Percentiles rank a stretch among this genome's conserved stretches.
These are phyloP conservation scores for Diutina catenulata DNA, from an alignment of 1,139 yeast genomes.

Conservation along the genomic window DNA sequence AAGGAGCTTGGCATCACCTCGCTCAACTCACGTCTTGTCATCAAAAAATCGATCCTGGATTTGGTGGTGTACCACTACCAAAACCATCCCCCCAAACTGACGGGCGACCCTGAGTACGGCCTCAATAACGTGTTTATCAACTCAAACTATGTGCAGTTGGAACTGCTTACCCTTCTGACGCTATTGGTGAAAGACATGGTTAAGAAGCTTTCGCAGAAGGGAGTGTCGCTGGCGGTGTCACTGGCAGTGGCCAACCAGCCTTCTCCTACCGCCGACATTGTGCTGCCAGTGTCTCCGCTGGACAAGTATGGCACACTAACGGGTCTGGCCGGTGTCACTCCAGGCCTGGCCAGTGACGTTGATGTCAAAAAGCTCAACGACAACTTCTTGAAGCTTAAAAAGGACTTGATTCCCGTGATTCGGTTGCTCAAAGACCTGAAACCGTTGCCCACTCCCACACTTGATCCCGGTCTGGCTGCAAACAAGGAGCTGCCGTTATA, in stretches of 20 bases:
- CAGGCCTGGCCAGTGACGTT: too few relatives aligned
- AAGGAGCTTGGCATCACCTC: constrained; percentile 42
- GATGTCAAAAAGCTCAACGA: constrained; percentile 33
- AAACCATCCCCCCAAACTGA: constrained; percentile 18
- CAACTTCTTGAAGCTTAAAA: constrained; percentile 36
- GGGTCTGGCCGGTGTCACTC: too few relatives aligned
- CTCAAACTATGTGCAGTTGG: constrained; percentile 24
- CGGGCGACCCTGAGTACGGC: constrained; percentile 20
- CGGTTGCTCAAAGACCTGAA: constrained; percentile 41
- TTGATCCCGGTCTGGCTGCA: constrained; percentile 14
- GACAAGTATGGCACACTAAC: constrained; percentile 6
- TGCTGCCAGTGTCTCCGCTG: neutral
- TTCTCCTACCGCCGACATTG: neutral
- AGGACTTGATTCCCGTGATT: constrained; percentile 42
- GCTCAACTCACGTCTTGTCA: constrained; percentile 29
- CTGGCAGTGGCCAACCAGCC: constrained; percentile 14
- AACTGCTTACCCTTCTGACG: constrained; percentile 9
- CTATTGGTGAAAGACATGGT: neutral
- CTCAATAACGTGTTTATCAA: constrained; percentile 20
- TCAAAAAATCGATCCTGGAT: constrained; percentile 39
- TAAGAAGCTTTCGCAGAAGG: constrained; percentile 1
- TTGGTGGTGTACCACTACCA: constrained; percentile 26
- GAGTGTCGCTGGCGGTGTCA: constrained; percentile 20
- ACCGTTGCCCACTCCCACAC: constrained; percentile 46
- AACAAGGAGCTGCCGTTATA: neutral